Evolutionary conservation across 2,329 filamentous ascomycete genomes (phyloP).

Genomic region (Chaetomiaceae sp.): DNA sequence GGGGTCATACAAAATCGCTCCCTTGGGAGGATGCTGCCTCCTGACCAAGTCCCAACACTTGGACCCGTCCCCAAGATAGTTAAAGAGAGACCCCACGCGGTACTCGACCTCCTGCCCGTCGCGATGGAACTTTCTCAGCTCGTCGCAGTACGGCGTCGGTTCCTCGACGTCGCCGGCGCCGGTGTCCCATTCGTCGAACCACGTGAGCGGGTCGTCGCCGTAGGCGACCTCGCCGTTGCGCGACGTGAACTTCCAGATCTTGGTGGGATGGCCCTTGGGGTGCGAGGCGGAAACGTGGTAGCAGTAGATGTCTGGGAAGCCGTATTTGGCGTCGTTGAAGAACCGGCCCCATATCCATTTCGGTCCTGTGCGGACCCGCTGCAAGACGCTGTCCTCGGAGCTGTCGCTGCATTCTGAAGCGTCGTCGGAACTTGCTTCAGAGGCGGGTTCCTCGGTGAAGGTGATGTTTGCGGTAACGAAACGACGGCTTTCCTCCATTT

Average conservation of each 20-base stretch:
- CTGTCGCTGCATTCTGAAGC: background rate
- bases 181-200: conserved; percentile 8
- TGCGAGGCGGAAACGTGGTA: background rate
- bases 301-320: background rate
- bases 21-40: too few species aligned
- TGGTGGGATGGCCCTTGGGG: background rate
- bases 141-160: background rate
- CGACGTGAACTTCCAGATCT: background rate
- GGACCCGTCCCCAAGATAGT: too few species aligned
- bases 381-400: background rate
- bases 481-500: too few species aligned
- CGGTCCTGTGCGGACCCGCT: background rate
- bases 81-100: too few species aligned
- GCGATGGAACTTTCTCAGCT: background rate
- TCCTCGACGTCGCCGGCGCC: conserved; percentile 2
- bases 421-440: too few species aligned
- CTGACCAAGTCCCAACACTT: too few species aligned
- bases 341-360: background rate
- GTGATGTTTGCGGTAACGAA: too few species aligned
- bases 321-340: background rate
- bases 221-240: conserved; percentile 1
- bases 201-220: background rate
- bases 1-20: too few species aligned
- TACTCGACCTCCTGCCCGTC: too few species aligned
- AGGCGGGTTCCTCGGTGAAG: too few species aligned